phyloP scores from a whole-genome alignment of 805 yeast species.

The Cyberlindnera lachancei region DNA sequence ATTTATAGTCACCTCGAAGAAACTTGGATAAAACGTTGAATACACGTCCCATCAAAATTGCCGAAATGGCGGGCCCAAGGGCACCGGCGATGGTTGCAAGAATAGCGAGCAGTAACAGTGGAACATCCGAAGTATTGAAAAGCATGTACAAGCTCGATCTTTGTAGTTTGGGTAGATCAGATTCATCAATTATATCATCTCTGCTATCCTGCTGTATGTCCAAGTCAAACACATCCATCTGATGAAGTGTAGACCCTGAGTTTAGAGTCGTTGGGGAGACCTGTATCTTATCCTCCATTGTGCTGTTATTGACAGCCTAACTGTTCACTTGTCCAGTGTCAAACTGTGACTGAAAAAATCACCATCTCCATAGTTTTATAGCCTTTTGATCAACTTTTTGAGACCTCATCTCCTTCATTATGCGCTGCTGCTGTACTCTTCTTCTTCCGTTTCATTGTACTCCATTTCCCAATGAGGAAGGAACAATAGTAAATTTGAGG shows the following conservation, averaged over 20 bases:
- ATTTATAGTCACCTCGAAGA: slow-evolving; percentile 25
- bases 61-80: slow-evolving; percentile 48
- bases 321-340: too few relatives aligned
- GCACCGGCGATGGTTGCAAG: slow-evolving; percentile 44
- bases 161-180: slow-evolving; percentile 6
- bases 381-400: too few relatives aligned
- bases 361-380: too few relatives aligned
- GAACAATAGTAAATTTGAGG: too few relatives aligned
- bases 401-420: background rate
- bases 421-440: background rate
- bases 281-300: background rate
- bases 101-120: slow-evolving; percentile 22
- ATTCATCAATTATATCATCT: background rate
- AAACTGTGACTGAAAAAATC: too few relatives aligned
- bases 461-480: too few relatives aligned
- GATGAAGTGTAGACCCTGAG: slow-evolving; percentile 7
- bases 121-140: slow-evolving; percentile 17
- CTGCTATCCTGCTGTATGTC: slow-evolving; percentile 9
- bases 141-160: slow-evolving; percentile 19
- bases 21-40: slow-evolving; percentile 38
- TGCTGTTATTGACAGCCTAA: too few relatives aligned
- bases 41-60: slow-evolving; percentile 60
- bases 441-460: too few relatives aligned
- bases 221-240: slow-evolving; percentile 7
- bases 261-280: slow-evolving; percentile 8